Conservation (phyloP, 495 filamentous ascomycete species). For the Aspergillus affinis region DNA sequence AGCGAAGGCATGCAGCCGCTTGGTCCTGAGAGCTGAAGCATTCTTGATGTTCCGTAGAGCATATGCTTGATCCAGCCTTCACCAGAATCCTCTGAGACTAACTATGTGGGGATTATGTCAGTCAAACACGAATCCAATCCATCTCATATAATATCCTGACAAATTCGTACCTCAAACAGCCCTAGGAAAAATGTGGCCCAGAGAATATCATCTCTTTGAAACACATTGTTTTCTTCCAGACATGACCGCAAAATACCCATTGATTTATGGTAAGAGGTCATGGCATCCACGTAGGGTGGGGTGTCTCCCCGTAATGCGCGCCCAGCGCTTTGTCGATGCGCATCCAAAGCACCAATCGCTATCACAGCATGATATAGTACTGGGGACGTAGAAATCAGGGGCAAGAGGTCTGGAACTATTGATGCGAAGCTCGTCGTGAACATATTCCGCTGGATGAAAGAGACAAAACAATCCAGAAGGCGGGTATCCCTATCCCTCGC, state of each 20-base stretch:
- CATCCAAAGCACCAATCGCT: conserved; percentile 7
- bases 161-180: conserved; percentile 8
- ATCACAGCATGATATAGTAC: conserved; percentile 3
- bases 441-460: conserved; percentile 11
- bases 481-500: conserved; percentile 4
- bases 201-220: conserved; percentile 3
- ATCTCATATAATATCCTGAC: not conserved
- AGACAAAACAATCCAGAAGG: conserved; percentile 12
- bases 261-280: conserved; percentile 1
- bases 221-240: not conserved
- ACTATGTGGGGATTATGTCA: not conserved
- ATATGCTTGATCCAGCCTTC: conserved; percentile 9
- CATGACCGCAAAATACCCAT: conserved; percentile 3
- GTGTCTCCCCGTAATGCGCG: not conserved
- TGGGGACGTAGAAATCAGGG: conserved; percentile 5
- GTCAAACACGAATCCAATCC: not conserved
- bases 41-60: conserved; percentile 10
- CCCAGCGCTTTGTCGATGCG: not conserved
- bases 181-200: conserved; percentile 11
- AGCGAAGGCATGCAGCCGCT: not conserved
- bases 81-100: conserved; percentile 3
- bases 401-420: conserved; percentile 1
- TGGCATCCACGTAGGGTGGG: conserved; percentile 3
- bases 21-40: conserved; percentile 1
- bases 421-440: conserved; percentile 10